A percentile compares a stretch with the other conserved stretches of the same genome.
Conservation (phyloP, 768 basidiomycete genomes). For the Mycena leptocephala region DNA sequence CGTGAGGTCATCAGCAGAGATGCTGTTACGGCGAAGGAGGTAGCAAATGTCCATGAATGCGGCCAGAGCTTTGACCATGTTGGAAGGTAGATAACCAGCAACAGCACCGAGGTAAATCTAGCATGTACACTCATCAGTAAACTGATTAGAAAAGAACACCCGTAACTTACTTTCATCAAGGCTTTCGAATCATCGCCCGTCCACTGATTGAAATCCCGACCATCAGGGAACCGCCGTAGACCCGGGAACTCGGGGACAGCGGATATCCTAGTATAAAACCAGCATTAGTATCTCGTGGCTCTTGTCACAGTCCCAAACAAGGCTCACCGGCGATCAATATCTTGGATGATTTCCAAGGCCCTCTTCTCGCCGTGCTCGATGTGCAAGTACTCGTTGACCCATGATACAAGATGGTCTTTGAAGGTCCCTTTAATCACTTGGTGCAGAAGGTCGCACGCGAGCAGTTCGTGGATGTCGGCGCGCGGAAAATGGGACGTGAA, state of each 20-base stretch:
- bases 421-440: too few relatives aligned
- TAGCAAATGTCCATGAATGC: conserved; percentile 49
- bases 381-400: conserved; percentile 35
- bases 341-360: conserved; percentile 34
- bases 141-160: neutral
- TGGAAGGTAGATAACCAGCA: conserved; percentile 45
- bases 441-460: too few relatives aligned
- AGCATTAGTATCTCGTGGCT: too few relatives aligned
- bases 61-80: conserved; percentile 44
- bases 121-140: neutral
- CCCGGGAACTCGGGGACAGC: too few relatives aligned
- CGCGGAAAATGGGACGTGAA: conserved; percentile 39
- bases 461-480: conserved; percentile 19
- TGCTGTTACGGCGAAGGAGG: conserved; percentile 40
- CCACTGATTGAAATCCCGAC: conserved; percentile 47
- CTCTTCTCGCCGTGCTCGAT: conserved; percentile 1
- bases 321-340: conserved; percentile 42
- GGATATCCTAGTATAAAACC: conserved; percentile 26
- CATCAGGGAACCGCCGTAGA: conserved; percentile 45
- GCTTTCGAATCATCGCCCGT: conserved; percentile 51
- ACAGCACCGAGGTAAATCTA: conserved; percentile 51
- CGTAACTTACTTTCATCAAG: conserved; percentile 46
- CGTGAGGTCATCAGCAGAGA: conserved; percentile 28
- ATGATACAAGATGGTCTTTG: neutral
- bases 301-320: conserved; percentile 23